Base-by-base conservation (phyloP, 495 filamentous ascomycete genomes). In the Amniculicola lignicola region DNA sequence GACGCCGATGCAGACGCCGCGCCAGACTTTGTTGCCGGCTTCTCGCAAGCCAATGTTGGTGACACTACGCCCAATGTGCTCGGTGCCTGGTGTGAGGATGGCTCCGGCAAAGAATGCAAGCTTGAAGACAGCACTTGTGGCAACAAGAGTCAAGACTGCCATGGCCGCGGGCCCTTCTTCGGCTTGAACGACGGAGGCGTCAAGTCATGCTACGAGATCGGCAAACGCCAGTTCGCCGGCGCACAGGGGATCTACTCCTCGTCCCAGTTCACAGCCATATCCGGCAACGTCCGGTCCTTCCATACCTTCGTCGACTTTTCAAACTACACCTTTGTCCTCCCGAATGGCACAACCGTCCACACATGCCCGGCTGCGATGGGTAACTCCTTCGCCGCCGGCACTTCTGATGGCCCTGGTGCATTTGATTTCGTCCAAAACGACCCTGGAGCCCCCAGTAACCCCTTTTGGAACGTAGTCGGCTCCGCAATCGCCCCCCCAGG, bases 351-450 rank as follows among this genome's bases (percentile, higher is more conserved):
- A 9, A 76, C 70, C 18, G 80, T 84, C 14, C 76, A 67, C 18
- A 95, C 92, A 9, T 96, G 93, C 62, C 84, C 90, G 9, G 93
- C 93, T n/a, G 93, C 91, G 0, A 69, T 98, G 31, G 93, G 93
- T 18, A 95, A 91, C 57, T 90, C 87, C 2, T 98, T 98, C 70
- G 93, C 93, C 12, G 93, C 88, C 9, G 93, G 93, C 5, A 98
- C 93, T 1, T 90, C 89, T 1, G 93, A 98, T 67, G 89, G 93
- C 7, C 92, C 92, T 0, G 93, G 93, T 0, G 83, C 81, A 2
- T 96, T 96, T 65, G 92, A 98, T 71, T 96, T 96, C 66, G 95
- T 86, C 18, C 93, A 98, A 66, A 90, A 91, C 61, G 75, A 82
- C 45, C 85, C 82, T 10, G 81, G 82, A 52, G 74, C 79, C 11